Percentiles rank a stretch among this genome's conserved stretches.
phyloP scores from a whole-genome alignment of 192 early-diverging fungal species.

The Coemansia sp. region DNA sequence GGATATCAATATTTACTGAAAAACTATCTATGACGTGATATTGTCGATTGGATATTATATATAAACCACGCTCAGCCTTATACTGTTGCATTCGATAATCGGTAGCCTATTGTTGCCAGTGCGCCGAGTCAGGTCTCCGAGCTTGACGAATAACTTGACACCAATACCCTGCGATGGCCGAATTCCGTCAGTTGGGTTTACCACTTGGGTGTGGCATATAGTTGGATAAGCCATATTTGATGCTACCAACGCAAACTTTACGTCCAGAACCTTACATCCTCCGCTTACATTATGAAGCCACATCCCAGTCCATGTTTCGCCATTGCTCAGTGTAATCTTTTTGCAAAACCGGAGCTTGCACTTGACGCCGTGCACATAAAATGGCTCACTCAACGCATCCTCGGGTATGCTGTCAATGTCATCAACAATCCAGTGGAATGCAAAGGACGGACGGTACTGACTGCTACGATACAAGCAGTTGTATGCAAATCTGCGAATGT shows the following conservation, averaged over 20 bases:
- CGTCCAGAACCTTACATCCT: constrained; percentile 13
- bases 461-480: constrained; percentile 10
- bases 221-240: constrained; percentile 31
- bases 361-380: constrained; percentile 22
- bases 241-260: constrained; percentile 19
- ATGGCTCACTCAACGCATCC: constrained; percentile 25
- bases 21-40: not conserved
- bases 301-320: constrained; percentile 31
- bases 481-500: constrained; percentile 20
- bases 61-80: constrained; percentile 3
- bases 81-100: constrained; percentile 7
- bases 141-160: constrained; percentile 21
- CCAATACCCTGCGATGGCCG: constrained; percentile 31
- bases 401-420: constrained; percentile 2
- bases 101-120: not conserved
- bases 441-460: constrained; percentile 1
- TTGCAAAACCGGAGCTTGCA: constrained; percentile 24
- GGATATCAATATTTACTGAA: not conserved
- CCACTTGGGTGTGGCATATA: constrained; percentile 10
- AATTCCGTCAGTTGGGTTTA: constrained; percentile 21
- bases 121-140: not conserved
- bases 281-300: constrained; percentile 32
- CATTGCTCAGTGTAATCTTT: constrained; percentile 17
- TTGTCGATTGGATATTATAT: not conserved
- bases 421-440: constrained; percentile 24